A percentile compares a stretch with the other conserved stretches of the same genome.
Conservation (phyloP, 2,329 filamentous ascomycete species). For the Tolypocladium paradoxum region DNA sequence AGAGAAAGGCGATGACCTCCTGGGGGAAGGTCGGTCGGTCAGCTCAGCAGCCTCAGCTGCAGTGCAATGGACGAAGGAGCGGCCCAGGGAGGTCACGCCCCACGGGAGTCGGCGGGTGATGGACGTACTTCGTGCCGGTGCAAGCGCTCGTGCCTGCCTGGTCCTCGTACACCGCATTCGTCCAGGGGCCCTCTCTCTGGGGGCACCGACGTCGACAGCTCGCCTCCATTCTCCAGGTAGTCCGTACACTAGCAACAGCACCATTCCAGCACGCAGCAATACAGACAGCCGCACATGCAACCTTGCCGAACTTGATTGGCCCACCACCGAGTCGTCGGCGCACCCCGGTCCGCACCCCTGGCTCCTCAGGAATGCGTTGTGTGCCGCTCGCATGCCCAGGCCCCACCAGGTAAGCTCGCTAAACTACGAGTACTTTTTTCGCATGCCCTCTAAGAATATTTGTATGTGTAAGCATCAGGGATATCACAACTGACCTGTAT, state of each 20-base stretch:
- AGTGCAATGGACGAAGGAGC: neutral
- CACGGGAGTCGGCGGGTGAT: neutral
- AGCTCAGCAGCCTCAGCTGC: too few relatives aligned
- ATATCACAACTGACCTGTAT: too few relatives aligned
- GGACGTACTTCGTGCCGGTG: neutral
- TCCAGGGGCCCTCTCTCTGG: too few relatives aligned
- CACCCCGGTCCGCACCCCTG: neutral
- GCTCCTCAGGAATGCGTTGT: too few relatives aligned
- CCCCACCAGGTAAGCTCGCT: too few relatives aligned
- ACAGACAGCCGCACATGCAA: too few relatives aligned
- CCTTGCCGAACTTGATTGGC: conserved; percentile 1
- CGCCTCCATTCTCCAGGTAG: too few relatives aligned
- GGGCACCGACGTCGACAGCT: neutral
- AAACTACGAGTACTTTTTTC: too few relatives aligned
- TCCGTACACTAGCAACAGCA: neutral
- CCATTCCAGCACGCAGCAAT: neutral
- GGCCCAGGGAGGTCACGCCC: neutral
- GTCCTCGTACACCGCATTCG: too few relatives aligned
- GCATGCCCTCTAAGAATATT: too few relatives aligned
- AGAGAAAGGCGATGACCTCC: neutral
- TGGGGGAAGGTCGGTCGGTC: neutral
- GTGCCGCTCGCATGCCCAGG: too few relatives aligned
- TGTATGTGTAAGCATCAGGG: too few relatives aligned
- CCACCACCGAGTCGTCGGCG: neutral
- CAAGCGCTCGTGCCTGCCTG: neutral